Evolutionary conservation across 768 basidiomycete genomes (phyloP).

Genomic region (Phlebiopsis gigantea): DNA sequence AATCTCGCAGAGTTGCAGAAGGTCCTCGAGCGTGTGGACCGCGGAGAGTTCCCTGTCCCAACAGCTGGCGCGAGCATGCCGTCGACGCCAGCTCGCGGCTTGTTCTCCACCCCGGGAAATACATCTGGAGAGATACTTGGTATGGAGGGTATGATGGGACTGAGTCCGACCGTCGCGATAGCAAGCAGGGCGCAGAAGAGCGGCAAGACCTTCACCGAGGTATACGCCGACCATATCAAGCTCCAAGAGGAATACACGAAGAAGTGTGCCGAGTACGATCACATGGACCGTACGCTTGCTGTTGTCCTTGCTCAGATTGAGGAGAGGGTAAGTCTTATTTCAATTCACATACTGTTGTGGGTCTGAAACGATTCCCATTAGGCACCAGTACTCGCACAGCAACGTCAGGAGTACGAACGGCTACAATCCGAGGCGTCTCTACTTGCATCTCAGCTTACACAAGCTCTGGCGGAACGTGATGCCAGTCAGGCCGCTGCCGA

Average conservation of each 20-base stretch:
- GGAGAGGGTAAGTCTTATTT: constrained; percentile 59
- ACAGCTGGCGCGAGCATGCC: constrained; percentile 18
- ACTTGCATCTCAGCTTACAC: constrained; percentile 73
- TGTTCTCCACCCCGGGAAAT: constrained; percentile 38
- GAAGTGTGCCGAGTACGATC: constrained; percentile 77
- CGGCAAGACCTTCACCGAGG: constrained; percentile 90
- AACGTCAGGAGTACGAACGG: constrained; percentile 84
- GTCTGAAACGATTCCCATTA: constrained; percentile 25
- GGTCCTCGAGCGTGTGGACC: constrained; percentile 65
- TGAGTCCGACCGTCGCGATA: constrained; percentile 87
- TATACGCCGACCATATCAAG: constrained; percentile 86
- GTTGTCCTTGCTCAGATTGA: constrained; percentile 86
- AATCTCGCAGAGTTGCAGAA: constrained; percentile 65
- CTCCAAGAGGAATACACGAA: constrained; percentile 77
- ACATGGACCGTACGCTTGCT: constrained; percentile 77
- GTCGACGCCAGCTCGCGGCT: constrained; percentile 26
- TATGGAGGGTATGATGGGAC: constrained; percentile 53
- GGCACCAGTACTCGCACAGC: constrained; percentile 89
- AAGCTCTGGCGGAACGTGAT: constrained; percentile 75
- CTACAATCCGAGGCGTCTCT: constrained; percentile 75
- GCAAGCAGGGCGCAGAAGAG: constrained; percentile 74
- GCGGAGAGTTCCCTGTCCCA: constrained; percentile 64
- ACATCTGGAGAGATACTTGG: constrained; percentile 32
- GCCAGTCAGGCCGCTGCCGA: constrained; percentile 45
- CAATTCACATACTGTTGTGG: not conserved